Percentiles rank a stretch among this genome's conserved stretches.
Conservation (phyloP, 192 early-diverging fungal species). For the Entomortierella lignicola region DNA sequence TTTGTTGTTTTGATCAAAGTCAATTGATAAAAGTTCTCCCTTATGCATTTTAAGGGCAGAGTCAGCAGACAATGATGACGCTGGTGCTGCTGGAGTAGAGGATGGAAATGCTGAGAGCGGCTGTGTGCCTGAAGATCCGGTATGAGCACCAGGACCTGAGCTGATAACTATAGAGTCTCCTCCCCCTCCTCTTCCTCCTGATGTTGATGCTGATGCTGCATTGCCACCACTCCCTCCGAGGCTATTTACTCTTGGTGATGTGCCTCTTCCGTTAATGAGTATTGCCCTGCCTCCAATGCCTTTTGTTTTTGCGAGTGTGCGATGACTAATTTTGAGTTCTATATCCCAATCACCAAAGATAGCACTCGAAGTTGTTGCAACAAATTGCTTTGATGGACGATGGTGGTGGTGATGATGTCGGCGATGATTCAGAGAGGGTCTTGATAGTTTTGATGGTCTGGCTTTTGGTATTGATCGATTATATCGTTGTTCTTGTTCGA, state of each 20-base stretch:
- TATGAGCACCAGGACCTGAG: neutral
- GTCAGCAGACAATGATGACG: neutral
- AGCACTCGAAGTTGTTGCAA: constrained; percentile 21
- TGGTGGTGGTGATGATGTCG: constrained; percentile 10
- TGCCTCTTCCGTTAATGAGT: neutral
- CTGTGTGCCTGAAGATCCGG: neutral
- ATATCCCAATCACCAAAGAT: constrained; percentile 51
- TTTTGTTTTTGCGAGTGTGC: constrained; percentile 18
- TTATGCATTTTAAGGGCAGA: neutral
- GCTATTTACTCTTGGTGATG: neutral
- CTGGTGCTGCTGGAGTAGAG: neutral
- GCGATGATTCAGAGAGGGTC: constrained; percentile 5
- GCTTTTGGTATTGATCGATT: constrained; percentile 18
- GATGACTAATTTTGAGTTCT: constrained; percentile 24
- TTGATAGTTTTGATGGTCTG: constrained; percentile 17
- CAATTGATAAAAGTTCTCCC: neutral
- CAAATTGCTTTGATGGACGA: constrained; percentile 37
- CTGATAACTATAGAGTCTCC: neutral
- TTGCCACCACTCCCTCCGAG: neutral
- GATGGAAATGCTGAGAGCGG: constrained; percentile 3
- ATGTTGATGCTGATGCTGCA: neutral
- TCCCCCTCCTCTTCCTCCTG: neutral
- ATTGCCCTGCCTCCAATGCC: neutral
- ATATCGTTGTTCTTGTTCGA: neutral
- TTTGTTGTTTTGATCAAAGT: neutral